Conservation (phyloP, 2,329 filamentous ascomycete genomes). For the Cordyceps militaris region DNA sequence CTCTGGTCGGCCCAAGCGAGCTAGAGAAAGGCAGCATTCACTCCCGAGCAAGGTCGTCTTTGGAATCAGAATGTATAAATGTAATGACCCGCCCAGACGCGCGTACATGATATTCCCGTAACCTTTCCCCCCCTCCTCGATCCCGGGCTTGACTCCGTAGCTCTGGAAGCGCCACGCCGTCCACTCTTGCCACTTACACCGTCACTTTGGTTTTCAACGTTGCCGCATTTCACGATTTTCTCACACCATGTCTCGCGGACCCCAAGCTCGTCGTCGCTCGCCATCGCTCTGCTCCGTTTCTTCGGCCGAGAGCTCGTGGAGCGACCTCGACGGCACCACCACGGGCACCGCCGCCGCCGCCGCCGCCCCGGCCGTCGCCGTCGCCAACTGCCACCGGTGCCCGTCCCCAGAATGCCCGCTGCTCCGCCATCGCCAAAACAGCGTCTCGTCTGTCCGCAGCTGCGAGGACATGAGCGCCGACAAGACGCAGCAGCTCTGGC, state of each 20-base stretch:
- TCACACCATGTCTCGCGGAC: background rate
- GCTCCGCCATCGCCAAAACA: slow-evolving; percentile 11
- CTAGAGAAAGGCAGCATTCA: background rate
- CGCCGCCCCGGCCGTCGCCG: too few relatives aligned
- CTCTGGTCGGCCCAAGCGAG: slow-evolving; percentile 6
- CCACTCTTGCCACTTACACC: background rate
- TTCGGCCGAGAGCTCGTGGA: slow-evolving; percentile 5
- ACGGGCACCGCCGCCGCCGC: background rate
- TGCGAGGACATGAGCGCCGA: slow-evolving; percentile 28
- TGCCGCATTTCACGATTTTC: too few relatives aligned
- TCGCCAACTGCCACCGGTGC: slow-evolving; percentile 5
- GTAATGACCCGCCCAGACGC: background rate
- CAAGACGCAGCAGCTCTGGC: slow-evolving; percentile 38
- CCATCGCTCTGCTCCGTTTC: background rate
- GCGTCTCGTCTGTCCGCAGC: slow-evolving; percentile 23
- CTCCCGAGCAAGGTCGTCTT: background rate
- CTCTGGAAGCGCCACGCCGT: too few relatives aligned
- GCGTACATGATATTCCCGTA: background rate
- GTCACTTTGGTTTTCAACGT: too few relatives aligned
- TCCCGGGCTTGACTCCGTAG: too few relatives aligned
- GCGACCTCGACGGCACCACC: slow-evolving; percentile 2
- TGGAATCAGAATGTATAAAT: slow-evolving; percentile 6
- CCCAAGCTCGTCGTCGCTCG: background rate
- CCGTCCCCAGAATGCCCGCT: slow-evolving; percentile 9
- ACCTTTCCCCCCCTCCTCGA: background rate